Conservation (phyloP, 176 grass and related monocot species). For the Sorghum bicolor region Sorghum_bicolor_NCBIv3 NC_012873.2:50506001-50506500, state of each 20-base stretch:
- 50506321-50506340: constrained; percentile 71
- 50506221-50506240: constrained; percentile 86
- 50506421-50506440: constrained; percentile 17
- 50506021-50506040: constrained; percentile 76
- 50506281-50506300: constrained; percentile 72
- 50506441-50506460: constrained; percentile 83
- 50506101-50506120: constrained; percentile 62
- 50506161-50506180: constrained; percentile 16
- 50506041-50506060: constrained; percentile 84
- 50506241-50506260: constrained; percentile 64
- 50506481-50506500: constrained; percentile 99
- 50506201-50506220: constrained; percentile 58
- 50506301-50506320: constrained; percentile 98
- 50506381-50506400: background rate
- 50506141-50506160: constrained; percentile 49
- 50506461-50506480: constrained; percentile 95
- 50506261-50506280: constrained; percentile 95
- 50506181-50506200: constrained; percentile 16
- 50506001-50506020: constrained; percentile 57
- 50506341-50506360: constrained; percentile 3
- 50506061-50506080: constrained; percentile 73
- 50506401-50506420: constrained; percentile 7
- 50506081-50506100: constrained; percentile 66
- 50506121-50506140: constrained; percentile 80
- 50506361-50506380: constrained; percentile 23